phyloP scores from a whole-genome alignment of 1,284 basidiomycete species.

The Irpex sp. region DNA sequence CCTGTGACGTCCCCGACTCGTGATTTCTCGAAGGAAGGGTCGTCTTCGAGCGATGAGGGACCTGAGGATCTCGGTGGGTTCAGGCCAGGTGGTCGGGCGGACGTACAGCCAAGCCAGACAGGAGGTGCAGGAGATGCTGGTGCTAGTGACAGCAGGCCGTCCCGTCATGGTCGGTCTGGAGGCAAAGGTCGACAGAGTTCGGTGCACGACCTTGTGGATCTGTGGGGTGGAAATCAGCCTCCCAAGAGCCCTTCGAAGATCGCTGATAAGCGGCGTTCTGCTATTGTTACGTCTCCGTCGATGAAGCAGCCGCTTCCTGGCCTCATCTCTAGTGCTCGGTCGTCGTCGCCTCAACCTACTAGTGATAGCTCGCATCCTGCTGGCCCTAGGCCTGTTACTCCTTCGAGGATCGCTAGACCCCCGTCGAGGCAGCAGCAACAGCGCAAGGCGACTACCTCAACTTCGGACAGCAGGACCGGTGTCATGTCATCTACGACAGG shows the following conservation, averaged over 20 bases:
- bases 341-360: slow-evolving; percentile 21
- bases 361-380: slow-evolving; percentile 19
- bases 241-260: slow-evolving; percentile 18
- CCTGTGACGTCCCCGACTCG: slow-evolving; percentile 21
- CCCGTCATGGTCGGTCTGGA: slow-evolving; percentile 12
- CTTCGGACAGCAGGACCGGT: neutral
- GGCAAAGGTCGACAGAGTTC: slow-evolving; percentile 65
- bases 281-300: slow-evolving; percentile 23
- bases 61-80: slow-evolving; percentile 33
- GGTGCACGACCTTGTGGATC: slow-evolving; percentile 73
- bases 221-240: slow-evolving; percentile 58
- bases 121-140: slow-evolving; percentile 11
- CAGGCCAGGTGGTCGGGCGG: slow-evolving; percentile 8
- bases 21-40: slow-evolving; percentile 11
- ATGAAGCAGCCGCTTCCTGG: slow-evolving; percentile 18
- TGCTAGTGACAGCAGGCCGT: slow-evolving; percentile 7
- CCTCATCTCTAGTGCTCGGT: slow-evolving; percentile 17
- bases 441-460: slow-evolving; percentile 14
- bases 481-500: slow-evolving; percentile 3
- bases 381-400: slow-evolving; percentile 15
- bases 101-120: neutral
- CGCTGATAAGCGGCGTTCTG: slow-evolving; percentile 23
- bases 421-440: slow-evolving; percentile 25
- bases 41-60: slow-evolving; percentile 30
- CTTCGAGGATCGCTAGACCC: slow-evolving; percentile 15